A percentile compares a stretch with the other conserved stretches of the same genome.
These are phyloP conservation scores for Plasmopara muralis DNA, from an alignment of 352 stramenopile species.

Conservation along the genomic window DNA sequence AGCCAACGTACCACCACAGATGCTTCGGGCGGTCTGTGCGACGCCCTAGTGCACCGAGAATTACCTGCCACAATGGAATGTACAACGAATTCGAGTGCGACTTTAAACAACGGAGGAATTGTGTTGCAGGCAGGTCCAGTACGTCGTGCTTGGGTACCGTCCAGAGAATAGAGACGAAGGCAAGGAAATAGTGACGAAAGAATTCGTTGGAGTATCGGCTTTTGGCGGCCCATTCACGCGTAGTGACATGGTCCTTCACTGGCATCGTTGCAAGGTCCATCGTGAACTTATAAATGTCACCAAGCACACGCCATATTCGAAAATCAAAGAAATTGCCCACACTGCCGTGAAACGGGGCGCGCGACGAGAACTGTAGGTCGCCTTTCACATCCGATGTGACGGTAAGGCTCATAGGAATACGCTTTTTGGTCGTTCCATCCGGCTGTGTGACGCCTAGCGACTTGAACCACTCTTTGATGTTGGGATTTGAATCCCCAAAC, in stretches of 20 bases:
- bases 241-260: conserved; percentile 67
- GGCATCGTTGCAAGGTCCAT: conserved; percentile 83
- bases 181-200: conserved; percentile 84
- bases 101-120: conserved; percentile 53
- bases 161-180: conserved; percentile 83
- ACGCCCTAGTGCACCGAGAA: too few relatives aligned
- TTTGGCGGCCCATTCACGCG: conserved; percentile 63
- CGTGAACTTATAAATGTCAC: conserved; percentile 84
- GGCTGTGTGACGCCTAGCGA: conserved; percentile 76
- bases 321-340: conserved; percentile 62
- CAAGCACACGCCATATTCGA: conserved; percentile 78
- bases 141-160: conserved; percentile 81
- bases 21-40: too few relatives aligned
- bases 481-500: conserved; percentile 86
- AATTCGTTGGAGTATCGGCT: conserved; percentile 77
- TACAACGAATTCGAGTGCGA: too few relatives aligned
- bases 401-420: conserved; percentile 83
- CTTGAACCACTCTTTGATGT: conserved; percentile 89
- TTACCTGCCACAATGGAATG: too few relatives aligned
- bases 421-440: conserved; percentile 80
- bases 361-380: conserved; percentile 84
- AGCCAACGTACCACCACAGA: too few relatives aligned
- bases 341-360: conserved; percentile 58
- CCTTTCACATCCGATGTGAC: conserved; percentile 74
- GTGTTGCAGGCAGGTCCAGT: conserved; percentile 69